Evolutionary conservation across 73 alveolate genomes (phyloP), one percentile per base, ranked within the genome.

Genomic region (Tetrahymena borealis): DNA sequence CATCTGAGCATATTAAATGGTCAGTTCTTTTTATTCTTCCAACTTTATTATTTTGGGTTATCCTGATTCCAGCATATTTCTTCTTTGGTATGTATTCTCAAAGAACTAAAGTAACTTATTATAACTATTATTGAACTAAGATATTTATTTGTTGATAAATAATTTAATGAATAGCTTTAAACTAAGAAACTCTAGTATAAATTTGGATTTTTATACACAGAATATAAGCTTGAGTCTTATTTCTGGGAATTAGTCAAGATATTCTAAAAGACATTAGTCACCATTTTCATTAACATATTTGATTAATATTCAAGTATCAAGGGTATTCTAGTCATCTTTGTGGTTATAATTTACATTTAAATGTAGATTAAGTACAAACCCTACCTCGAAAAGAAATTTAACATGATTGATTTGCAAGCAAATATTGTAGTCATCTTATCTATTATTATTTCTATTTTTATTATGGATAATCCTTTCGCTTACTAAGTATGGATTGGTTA

Each of bases 241-340:
- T 78, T 92, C 15, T 92, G 95, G 95, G 95, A 92, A 92, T 33
- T 92, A 38, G 92, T 92, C 38, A 92, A 92, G 78, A 33, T 92
- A n/a, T 92, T 60, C 15, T 36, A 92, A 78, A 92, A 92, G 38
- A 91, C 90, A 78, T 92, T 92, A 31, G 40, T 92, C 90, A 91
- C 90, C 36, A 60, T 92, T 38, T 78, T 92, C 90, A 20, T 92
- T 16, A 91, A 41, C 38, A 78, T 31, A 13, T 92, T 36, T 31
- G 90, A 92, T 28, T 40, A 18, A 35, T 33, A 92, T 39, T 41
- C 39, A 9, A 92, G 39, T 15, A 42, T 92, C 13, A 92, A 92
- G 24, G 95, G 95, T 11, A 41, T 92, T 11, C 36, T 92, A 37
- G 39, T 92, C 1, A 91, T 92, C n/a, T 39, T 92, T 11, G 91